These are phyloP conservation scores for Suhomyces maxii DNA, from an alignment of 1,139 yeast species.

Conservation along the genomic window DNA sequence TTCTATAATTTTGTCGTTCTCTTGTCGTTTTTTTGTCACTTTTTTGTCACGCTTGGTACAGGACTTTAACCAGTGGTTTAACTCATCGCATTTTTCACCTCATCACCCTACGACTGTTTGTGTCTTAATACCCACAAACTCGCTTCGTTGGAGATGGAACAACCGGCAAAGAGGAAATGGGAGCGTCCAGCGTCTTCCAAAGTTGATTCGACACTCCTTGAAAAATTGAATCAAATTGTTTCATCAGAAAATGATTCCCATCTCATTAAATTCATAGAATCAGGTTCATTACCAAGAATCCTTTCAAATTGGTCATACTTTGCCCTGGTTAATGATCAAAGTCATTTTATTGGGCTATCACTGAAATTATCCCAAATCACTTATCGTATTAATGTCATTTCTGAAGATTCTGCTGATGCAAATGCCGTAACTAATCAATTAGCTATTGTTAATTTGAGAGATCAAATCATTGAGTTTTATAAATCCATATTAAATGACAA, in stretches of 20 bases:
- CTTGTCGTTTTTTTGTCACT: background rate
- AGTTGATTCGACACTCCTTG: conserved; percentile 21
- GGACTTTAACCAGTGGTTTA: background rate
- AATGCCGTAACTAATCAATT: conserved; percentile 12
- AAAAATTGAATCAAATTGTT: conserved; percentile 15
- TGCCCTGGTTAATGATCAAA: conserved; percentile 63
- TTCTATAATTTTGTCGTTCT: background rate
- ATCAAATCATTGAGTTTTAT: conserved; percentile 36
- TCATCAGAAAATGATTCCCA: conserved; percentile 10
- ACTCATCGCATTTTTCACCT: conserved; percentile 1
- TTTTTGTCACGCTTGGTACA: background rate
- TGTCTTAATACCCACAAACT: background rate
- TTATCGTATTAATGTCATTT: conserved; percentile 14
- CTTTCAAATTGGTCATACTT: conserved; percentile 56
- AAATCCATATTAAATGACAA: conserved; percentile 55
- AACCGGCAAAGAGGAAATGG: conserved; percentile 9
- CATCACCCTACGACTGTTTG: background rate
- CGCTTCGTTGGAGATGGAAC: background rate
- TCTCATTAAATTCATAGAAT: conserved; percentile 17
- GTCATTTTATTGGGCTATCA: conserved; percentile 46
- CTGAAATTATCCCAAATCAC: conserved; percentile 31
- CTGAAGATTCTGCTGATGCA: conserved; percentile 14
- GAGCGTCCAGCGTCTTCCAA: conserved; percentile 14
- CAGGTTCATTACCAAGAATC: conserved; percentile 22
- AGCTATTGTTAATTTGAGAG: conserved; percentile 19